Evolutionary conservation across 2,329 filamentous ascomycete species (phyloP), one percentile per base, ranked within the genome.

Genomic region (Graphium sp.): DNA sequence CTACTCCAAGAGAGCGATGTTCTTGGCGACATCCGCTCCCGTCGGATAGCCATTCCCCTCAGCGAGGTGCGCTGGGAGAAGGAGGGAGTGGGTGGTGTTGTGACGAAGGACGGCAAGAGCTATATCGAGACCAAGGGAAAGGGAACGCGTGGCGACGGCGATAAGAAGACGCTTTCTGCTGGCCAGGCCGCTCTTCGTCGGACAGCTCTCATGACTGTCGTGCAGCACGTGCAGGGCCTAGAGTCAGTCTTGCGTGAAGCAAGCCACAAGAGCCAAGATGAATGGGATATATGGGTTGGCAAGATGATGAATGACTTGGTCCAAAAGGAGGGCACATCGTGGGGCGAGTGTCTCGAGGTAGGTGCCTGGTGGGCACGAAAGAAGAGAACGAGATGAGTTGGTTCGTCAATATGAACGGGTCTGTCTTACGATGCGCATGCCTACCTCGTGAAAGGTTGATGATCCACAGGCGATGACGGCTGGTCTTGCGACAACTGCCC

Each of bases 321-420:
- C 44, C 73, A 77, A 47, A 76, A 87, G 35, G 74, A 73, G 31
- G 80, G 81, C 13, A 75, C 80, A 12, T 73, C 69, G 26, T 84
- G 73, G 58, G 84, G 85, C 26, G 85, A 94, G 50, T 92, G 83
- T 50, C 55, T 94, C 13, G 82, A 71, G 42, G 72, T 84, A 37
- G 81, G 87, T 21, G 89, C 84, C 49, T 94, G 85, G 59, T 89
- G 75, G 49, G 91, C 74, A 35, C 83, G 76, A 52, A 95, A 93
- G 63, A 37, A 29, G 35, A 18, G 19, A 26, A 24, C 7, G 13
- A 13, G 20, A 16, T 18, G 11, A 26, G 20, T 31, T 32, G 30
- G 17, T 28, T 10, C 24, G 5, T 17, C 24, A 22, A 30, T 36
- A 24, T 29, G 25, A 34, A 34, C 8, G 32, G 30, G n/a, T n/a